Conservation (phyloP, 305 asterid genomes). For the Plantago rigida region DNA sequence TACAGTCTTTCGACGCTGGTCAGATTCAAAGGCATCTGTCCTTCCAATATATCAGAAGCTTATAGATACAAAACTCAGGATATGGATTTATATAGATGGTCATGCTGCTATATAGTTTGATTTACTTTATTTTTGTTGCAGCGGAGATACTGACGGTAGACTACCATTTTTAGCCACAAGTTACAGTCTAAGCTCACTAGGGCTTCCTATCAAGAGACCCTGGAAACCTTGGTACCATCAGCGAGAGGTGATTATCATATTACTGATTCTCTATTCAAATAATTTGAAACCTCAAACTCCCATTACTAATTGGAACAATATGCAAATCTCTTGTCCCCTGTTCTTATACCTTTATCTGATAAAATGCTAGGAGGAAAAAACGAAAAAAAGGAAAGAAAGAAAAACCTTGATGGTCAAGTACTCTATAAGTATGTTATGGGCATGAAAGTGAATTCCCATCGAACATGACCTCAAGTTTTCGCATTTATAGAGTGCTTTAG, state of each 20-base stretch:
- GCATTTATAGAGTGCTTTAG: too few species aligned
- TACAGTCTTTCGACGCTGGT: conserved; percentile 53
- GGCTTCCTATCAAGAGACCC: conserved; percentile 51
- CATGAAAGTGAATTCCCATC: too few species aligned
- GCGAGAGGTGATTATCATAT: conserved; percentile 48
- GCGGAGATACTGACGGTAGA: conserved; percentile 93
- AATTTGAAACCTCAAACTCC: too few species aligned
- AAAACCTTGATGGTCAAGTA: too few species aligned
- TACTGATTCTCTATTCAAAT: neutral
- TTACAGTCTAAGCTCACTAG: conserved; percentile 65
- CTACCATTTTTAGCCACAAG: conserved; percentile 86
- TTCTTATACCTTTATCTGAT: too few species aligned
- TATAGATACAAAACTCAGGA: conserved; percentile 56
- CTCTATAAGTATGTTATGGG: too few species aligned
- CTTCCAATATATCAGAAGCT: conserved; percentile 83
- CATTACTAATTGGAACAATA: too few species aligned
- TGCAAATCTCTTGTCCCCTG: too few species aligned
- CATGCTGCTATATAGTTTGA: neutral
- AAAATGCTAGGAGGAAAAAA: too few species aligned
- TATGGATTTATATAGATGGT: conserved; percentile 46
- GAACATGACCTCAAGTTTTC: too few species aligned
- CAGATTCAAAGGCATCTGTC: conserved; percentile 54
- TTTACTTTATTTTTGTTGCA: conserved; percentile 22
- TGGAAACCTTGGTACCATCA: conserved; percentile 97
- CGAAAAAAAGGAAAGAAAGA: too few species aligned